Base-by-base conservation (phyloP, 257 asterid species). In the Fraxinus pennsylvanica region DNA sequence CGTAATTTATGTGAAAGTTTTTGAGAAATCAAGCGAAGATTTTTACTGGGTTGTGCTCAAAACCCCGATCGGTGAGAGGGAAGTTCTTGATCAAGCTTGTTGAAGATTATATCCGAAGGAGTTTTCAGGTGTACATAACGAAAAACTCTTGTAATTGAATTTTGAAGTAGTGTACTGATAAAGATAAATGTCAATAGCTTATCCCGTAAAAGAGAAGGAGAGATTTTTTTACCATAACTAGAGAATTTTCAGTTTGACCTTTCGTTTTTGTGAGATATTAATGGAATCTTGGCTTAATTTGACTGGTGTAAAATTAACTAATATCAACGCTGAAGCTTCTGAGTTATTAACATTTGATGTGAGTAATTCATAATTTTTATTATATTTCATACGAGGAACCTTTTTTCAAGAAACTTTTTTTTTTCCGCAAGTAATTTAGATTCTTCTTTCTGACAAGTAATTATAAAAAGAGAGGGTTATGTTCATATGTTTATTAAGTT, bases 51-150 rank as follows among this genome's bases (percentile, higher is more conserved):
- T 75, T 79, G 74, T 75, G 76, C 75, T 77, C 73, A 27, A 63
- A 25, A 35, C 36, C 3, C 4, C 17, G 36, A 63, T 63, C 69
- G 69, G 69, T 22, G 69, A 22, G 7, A 22, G 69, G 33, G 33
- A 63, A 63, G 69, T 27, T 63, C 33, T 76, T 79, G 88, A 39
- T 84, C 47, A 52, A 47, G 78, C 73, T 76, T 70, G 36, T 79
- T 68, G 25, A 78, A 59, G 35, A 63, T 25, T 27, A 63, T 63
- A 63, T 9, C 36, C 27, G 19, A 32, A 63, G 69, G 35, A 79
- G 43, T 25, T 4, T 83, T 80, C 88, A 86, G 90, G 94, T 86
- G 21, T 8, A 22, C 33, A 9, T 4, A 9, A 13, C 57, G 57
- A 47, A 47, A 14, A 47, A 47, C 57, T 47, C 19, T 1, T 14